Percentiles rank a stretch among this genome's conserved stretches.
phyloP scores from a whole-genome alignment of 768 basidiomycete species.

The Kwoniella europaea region DNA sequence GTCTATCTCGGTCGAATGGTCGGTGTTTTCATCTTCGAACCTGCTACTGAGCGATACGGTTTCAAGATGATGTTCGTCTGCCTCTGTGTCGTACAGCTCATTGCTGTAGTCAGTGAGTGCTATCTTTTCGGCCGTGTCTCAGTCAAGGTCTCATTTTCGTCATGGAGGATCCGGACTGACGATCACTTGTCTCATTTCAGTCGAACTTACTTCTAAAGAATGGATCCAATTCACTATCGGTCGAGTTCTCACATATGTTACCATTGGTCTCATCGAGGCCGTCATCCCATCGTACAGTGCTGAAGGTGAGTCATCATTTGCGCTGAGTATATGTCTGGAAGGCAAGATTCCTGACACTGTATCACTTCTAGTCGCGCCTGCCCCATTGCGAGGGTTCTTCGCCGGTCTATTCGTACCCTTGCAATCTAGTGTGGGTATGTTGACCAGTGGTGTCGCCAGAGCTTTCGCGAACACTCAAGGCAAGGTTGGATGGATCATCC shows the following conservation, averaged over 20 bases:
- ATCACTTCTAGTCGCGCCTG: constrained; percentile 18
- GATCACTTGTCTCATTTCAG: neutral
- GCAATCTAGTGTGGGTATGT: constrained; percentile 14
- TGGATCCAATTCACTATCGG: constrained; percentile 22
- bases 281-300: constrained; percentile 31
- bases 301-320: constrained; percentile 3
- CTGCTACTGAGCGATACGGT: constrained; percentile 27
- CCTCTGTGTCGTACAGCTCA: constrained; percentile 19
- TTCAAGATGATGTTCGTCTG: constrained; percentile 24
- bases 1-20: constrained; percentile 24
- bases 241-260: constrained; percentile 32
- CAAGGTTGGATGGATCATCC: constrained; percentile 30
- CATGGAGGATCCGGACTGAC: neutral
- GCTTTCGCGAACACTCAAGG: constrained; percentile 30
- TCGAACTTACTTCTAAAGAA: constrained; percentile 24
- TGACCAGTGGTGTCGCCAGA: constrained; percentile 28
- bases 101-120: constrained; percentile 31
- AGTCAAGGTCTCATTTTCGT: too few relatives aligned
- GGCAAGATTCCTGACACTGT: too few relatives aligned
- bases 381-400: constrained; percentile 30
- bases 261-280: constrained; percentile 33
- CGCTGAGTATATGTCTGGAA: too few relatives aligned
- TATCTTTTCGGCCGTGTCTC: too few relatives aligned
- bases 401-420: constrained; percentile 24
- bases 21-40: constrained; percentile 26